Base-by-base conservation (phyloP, 2,329 filamentous ascomycete genomes). In the Atkinsonella texensis region DNA sequence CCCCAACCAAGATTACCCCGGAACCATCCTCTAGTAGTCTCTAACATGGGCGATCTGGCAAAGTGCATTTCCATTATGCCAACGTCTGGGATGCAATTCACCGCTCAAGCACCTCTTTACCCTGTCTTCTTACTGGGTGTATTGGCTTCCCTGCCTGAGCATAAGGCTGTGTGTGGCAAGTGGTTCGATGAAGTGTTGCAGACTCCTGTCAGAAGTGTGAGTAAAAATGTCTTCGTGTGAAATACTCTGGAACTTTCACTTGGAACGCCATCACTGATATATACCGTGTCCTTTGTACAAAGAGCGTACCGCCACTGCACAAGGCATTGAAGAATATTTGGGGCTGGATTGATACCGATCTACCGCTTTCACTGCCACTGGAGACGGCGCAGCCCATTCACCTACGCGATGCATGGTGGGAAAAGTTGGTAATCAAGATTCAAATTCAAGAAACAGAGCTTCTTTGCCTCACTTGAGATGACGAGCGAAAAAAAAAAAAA, bases 231-330 rank as follows among this genome's bases (percentile, higher is more conserved):
- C 13, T 23, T 23, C 15, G 20, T 39, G 32, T 8, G n/a, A 33
- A 71, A 69, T 71, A 67, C 51, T 28, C 28, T 28, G 4, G 4
- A 28, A 5, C 2, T 28, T 28, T 28, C 7, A 28, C 28, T 28
- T 28, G 28, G 28, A 28, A 28, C 28, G 28, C 28, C 18, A 42
- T 41, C 6, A 49, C 46, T 49, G n/a, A 48, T 10, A 35, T 28
- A 41, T 18, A 23, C 13, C 9, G 4, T 17, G 12, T 13, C 23
- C 13, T 28, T 18, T 20, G n/a, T 39, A n/a, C 12, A 23, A 23
- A 71, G 69, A 71, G 68, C 51, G 69, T 71, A 2, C 69, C 69
- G 20, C 69, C 69, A 13, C 58, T 70, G 6, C 68, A 64, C 48
- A 49, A 56, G 1, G 61, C 65, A 12, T 57, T 71, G 15, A 50